Evolutionary conservation across 495 filamentous ascomycete genomes (phyloP).

Genomic region (Neurospora cerealis): DNA sequence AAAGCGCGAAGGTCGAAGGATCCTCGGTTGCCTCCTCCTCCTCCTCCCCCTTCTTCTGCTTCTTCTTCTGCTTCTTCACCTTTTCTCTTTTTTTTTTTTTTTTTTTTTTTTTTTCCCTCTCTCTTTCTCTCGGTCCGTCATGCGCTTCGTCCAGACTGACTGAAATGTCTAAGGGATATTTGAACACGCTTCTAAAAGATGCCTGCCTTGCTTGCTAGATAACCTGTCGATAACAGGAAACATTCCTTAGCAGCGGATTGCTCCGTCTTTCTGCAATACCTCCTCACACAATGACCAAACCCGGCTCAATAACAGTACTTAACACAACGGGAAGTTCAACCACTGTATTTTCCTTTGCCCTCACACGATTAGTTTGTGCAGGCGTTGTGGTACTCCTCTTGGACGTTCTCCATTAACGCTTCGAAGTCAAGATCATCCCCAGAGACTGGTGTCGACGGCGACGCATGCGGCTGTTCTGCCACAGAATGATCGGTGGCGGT

Average conservation of each 20-base stretch:
- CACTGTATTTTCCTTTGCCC: background rate
- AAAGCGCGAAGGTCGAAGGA: background rate
- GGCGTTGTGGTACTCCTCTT: background rate
- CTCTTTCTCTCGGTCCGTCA: background rate
- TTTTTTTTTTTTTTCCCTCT: background rate
- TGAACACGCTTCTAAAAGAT: no score
- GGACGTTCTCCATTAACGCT: background rate
- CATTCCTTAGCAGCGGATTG: background rate
- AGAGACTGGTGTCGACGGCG: background rate
- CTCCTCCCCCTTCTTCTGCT: background rate
- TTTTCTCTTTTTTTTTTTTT: background rate
- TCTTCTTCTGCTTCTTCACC: background rate
- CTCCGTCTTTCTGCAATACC: background rate
- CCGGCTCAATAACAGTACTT: background rate
- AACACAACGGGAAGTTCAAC: background rate
- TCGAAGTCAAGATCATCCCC: background rate
- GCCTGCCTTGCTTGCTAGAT: no score
- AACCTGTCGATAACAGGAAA: background rate
- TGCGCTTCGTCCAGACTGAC: background rate
- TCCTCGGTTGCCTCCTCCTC: background rate
- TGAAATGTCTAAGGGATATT: no score
- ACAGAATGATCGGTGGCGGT: background rate
- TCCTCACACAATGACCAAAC: background rate
- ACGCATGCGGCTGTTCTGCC: background rate
- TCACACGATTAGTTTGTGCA: background rate